Evolutionary conservation across 768 basidiomycete genomes (phyloP), one percentile per base, ranked within the genome.

Genomic region (Lentinula aciculospora): DNA sequence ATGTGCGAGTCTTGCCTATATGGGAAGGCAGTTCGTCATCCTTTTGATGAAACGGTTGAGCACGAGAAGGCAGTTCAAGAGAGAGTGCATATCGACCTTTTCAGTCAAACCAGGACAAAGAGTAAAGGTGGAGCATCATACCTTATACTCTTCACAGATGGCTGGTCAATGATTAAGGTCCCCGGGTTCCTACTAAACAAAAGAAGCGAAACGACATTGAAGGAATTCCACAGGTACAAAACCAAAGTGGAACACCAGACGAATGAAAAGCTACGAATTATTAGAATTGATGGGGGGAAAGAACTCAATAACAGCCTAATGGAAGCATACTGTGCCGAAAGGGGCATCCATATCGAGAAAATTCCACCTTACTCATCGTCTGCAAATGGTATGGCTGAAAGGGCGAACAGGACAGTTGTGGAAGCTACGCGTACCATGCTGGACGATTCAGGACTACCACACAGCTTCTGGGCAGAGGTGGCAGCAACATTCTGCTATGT

Each of bases 1-100:
- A 19, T 54, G 12, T 71, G 69, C 45, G 61, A 70, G 25, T 64
- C 67, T 53, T 71, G 71, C 58, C 60, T 69, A 1, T 64, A 63
- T 39, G 62, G 65, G n/a, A 66, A 69, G 51, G 66, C 68, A 12
- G 54, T 60, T 0, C 3, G 27, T 0, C 51, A 61, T 2, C 69
- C 66, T n/a, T 71, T 64, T 42, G 64, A 71, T 34, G 62, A 60
- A 7, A 56, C 31, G 3, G 57, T 63, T 0, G 34, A 25, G 3
- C 62, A 55, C 10, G 64, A 68, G 48, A 59, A 19, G 0, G 59
- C 64, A 10, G 36, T 60, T 0, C 61, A 66, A 1, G 61, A 65
- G 10, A 42, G 61, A 3, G 60, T 64, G 1, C 62, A 68, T 23
- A 63, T 64, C 21, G 66, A 72, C 42, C 31, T 72, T 0, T 71